A percentile compares a stretch with the other conserved stretches of the same genome.
Conservation (phyloP, 2,329 filamentous ascomycete genomes). For the Hypoxylon sp. region DNA sequence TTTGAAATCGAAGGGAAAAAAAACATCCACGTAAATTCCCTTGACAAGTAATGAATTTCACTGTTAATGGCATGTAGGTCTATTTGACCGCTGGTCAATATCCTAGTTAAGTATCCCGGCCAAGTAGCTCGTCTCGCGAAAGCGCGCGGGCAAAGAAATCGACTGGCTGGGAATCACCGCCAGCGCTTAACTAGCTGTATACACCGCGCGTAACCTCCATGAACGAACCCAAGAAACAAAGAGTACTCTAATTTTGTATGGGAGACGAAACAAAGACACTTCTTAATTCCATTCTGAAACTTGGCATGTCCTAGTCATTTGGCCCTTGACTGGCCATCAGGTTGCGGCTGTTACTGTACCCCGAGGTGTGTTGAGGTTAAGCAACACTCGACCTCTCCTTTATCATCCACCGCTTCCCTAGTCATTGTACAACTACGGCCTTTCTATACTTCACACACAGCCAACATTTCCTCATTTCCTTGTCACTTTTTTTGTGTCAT, state of each 20-base stretch:
- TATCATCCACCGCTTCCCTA: slow-evolving; percentile 29
- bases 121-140: slow-evolving; percentile 31
- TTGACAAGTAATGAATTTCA: slow-evolving; percentile 7
- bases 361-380: slow-evolving; percentile 23
- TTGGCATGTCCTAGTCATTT: slow-evolving; percentile 29
- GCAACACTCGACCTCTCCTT: slow-evolving; percentile 28
- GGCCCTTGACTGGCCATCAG: slow-evolving; percentile 32
- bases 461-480: slow-evolving; percentile 22
- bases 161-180: slow-evolving; percentile 49
- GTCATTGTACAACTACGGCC: slow-evolving; percentile 31
- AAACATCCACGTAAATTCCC: slow-evolving; percentile 15
- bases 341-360: slow-evolving; percentile 8
- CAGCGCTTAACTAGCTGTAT: slow-evolving; percentile 50
- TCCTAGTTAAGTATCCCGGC: slow-evolving; percentile 30
- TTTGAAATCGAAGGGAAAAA: neutral
- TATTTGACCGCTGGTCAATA: slow-evolving; percentile 18
- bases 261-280: slow-evolving; percentile 45
- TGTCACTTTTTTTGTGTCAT: slow-evolving; percentile 26
- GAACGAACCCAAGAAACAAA: slow-evolving; percentile 47
- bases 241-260: slow-evolving; percentile 40
- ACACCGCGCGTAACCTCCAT: slow-evolving; percentile 48
- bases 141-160: slow-evolving; percentile 44
- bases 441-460: slow-evolving; percentile 30
- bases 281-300: slow-evolving; percentile 45
- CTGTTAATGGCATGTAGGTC: slow-evolving; percentile 19